Evolutionary conservation across 179 eudicot species (phyloP).

Genomic region (Pouteria campechiana): DNA sequence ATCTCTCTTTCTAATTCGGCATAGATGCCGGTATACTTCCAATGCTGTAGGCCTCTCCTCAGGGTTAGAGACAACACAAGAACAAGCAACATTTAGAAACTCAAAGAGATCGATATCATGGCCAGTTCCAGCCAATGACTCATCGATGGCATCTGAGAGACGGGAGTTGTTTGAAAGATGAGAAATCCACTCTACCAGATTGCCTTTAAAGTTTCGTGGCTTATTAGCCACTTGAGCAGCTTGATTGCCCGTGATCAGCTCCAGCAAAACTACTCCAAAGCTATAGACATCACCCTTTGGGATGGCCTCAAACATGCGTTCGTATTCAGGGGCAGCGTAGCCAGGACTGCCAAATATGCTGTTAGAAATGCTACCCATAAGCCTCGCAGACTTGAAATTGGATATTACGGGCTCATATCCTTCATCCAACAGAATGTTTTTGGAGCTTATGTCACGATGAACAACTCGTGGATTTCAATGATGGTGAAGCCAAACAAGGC

Average conservation of each 20-base stretch:
- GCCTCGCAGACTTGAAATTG: constrained; percentile 80
- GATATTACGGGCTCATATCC: constrained; percentile 62
- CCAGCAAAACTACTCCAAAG: constrained; percentile 77
- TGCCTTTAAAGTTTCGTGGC: constrained; percentile 71
- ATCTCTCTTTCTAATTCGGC: constrained; percentile 70
- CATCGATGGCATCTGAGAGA: constrained; percentile 47
- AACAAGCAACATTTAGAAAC: constrained; percentile 62
- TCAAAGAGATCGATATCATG: constrained; percentile 52
- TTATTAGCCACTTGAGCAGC: constrained; percentile 48
- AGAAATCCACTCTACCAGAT: constrained; percentile 61
- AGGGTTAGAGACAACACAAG: constrained; percentile 39
- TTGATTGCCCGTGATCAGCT: constrained; percentile 63
- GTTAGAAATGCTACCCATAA: constrained; percentile 83
- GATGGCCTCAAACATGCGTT: constrained; percentile 67
- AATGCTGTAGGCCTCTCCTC: constrained; percentile 90
- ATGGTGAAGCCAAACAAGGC: constrained; percentile 84
- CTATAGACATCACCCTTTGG: constrained; percentile 87
- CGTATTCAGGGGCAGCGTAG: constrained; percentile 81
- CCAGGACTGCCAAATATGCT: no score
- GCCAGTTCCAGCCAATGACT: constrained; percentile 31
- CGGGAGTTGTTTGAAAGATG: constrained; percentile 26
- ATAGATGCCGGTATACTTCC: constrained; percentile 63
- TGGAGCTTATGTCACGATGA: constrained; percentile 79
- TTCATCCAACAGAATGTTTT: constrained; percentile 59
- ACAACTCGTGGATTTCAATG: constrained; percentile 78